phyloP scores from a whole-genome alignment of 768 basidiomycete genomes.

The Saitozyma podzolica region DNA sequence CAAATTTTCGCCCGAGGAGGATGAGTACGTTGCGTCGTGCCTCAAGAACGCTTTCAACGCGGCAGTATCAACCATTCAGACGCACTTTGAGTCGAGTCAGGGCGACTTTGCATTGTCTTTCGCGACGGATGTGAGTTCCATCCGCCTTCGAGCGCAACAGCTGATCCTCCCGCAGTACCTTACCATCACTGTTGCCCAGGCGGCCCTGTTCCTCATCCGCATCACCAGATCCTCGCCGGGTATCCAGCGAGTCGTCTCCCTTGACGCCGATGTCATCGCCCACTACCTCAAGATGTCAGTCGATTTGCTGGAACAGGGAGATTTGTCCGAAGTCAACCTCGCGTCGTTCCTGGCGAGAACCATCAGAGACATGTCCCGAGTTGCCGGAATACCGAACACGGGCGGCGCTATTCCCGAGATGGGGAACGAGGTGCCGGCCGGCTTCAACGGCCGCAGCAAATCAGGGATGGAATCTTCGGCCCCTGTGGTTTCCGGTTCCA shows the following conservation, averaged over 20 bases:
- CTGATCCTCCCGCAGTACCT: constrained; percentile 20
- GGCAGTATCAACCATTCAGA: constrained; percentile 33
- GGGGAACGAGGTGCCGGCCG: too few species aligned
- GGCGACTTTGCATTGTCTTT: constrained; percentile 39
- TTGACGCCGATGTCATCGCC: constrained; percentile 32
- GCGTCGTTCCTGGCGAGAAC: constrained; percentile 37
- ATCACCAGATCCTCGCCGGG: constrained; percentile 21
- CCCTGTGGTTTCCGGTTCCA: too few species aligned
- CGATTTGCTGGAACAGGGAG: constrained; percentile 28
- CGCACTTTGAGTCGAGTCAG: constrained; percentile 36
- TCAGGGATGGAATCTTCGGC: too few species aligned
- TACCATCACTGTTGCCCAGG: constrained; percentile 27
- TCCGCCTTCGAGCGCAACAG: background rate
- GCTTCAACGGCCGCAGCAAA: too few species aligned
- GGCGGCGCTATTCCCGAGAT: too few species aligned
- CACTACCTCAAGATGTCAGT: constrained; percentile 41
- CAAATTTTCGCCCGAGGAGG: constrained; percentile 26
- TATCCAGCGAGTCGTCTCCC: constrained; percentile 11
- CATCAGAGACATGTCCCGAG: constrained; percentile 31
- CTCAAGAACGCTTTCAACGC: constrained; percentile 37
- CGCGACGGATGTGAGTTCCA: constrained; percentile 36
- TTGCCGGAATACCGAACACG: constrained; percentile 17
- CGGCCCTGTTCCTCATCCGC: constrained; percentile 27
- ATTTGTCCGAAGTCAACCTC: constrained; percentile 32
- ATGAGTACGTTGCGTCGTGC: constrained; percentile 22